Evolutionary conservation across 2,329 filamentous ascomycete genomes (phyloP).

Genomic region (Fusarium compactum): DNA sequence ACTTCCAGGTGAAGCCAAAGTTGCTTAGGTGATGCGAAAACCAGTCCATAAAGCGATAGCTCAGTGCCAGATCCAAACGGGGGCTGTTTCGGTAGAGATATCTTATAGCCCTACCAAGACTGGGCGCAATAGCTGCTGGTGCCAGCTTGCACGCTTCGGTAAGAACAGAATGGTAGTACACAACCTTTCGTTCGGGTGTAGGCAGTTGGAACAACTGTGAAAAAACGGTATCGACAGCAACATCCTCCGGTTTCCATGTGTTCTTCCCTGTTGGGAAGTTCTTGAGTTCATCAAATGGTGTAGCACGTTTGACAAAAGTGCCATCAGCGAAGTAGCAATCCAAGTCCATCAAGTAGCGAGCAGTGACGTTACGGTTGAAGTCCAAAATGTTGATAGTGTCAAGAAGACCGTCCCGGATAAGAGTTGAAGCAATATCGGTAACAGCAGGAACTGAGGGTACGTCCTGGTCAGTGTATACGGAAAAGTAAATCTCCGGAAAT

Average conservation of each 20-base stretch:
- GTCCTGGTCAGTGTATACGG: slow-evolving; percentile 89
- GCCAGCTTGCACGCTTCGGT: slow-evolving; percentile 97
- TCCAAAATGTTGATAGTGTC: slow-evolving; percentile 96
- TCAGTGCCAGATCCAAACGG: slow-evolving; percentile 86
- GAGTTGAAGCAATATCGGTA: slow-evolving; percentile 79
- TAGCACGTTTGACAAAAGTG: slow-evolving; percentile 94
- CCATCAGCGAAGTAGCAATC: slow-evolving; percentile 93
- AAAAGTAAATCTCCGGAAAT: slow-evolving; percentile 94
- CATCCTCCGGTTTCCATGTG: slow-evolving; percentile 98
- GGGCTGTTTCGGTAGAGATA: slow-evolving; percentile 88
- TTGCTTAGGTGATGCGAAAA: slow-evolving; percentile 98
- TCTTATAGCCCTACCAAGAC: slow-evolving; percentile 90
- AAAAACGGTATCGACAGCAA: slow-evolving; percentile 97
- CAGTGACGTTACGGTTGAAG: slow-evolving; percentile 89
- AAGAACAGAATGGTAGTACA: slow-evolving; percentile 95
- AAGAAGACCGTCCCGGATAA: slow-evolving; percentile 86
- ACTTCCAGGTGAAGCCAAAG: slow-evolving; percentile 99
- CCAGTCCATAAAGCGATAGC: slow-evolving; percentile 93
- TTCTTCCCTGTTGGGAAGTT: slow-evolving; percentile 73
- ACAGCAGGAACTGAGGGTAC: slow-evolving; percentile 87
- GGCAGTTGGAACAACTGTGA: slow-evolving; percentile 93
- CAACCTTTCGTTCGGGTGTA: slow-evolving; percentile 87
- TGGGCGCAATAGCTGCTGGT: slow-evolving; percentile 95
- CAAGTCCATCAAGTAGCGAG: slow-evolving; percentile 90
- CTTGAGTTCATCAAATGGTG: slow-evolving; percentile 88